These are phyloP conservation scores for Melastoma candidum DNA, from an alignment of 441 rosid species.

Conservation along the genomic window DNA sequence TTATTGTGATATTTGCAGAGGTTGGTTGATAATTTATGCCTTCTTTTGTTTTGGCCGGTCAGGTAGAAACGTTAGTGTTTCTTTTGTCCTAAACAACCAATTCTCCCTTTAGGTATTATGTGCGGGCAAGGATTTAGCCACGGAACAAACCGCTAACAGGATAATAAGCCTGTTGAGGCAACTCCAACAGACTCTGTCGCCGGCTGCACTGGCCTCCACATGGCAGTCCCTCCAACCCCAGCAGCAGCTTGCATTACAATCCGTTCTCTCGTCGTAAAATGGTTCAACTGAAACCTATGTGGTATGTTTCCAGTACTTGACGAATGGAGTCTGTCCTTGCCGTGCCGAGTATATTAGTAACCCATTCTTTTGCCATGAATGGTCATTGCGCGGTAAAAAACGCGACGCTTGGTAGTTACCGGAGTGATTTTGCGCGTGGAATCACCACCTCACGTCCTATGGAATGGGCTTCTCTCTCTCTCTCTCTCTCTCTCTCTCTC, in stretches of 20 bases:
- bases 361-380: conserved; percentile 9
- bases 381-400: not conserved
- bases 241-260: conserved; percentile 8
- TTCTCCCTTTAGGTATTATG: conserved; percentile 4
- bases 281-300: not conserved
- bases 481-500: no score
- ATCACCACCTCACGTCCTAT: not conserved
- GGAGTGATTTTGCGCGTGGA: conserved; percentile 5
- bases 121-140: conserved; percentile 5
- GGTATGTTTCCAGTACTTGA: not conserved
- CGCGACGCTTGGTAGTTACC: not conserved
- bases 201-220: conserved; percentile 6
- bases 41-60: no score
- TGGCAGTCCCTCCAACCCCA: conserved; percentile 8
- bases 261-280: not conserved
- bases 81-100: not conserved
- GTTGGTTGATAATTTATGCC: conserved; percentile 26
- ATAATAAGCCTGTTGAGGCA: conserved; percentile 8
- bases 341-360: conserved; percentile 1
- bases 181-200: conserved; percentile 6
- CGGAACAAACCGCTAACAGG: conserved; percentile 3
- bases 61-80: no score
- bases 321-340: not conserved
- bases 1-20: conserved; percentile 87
- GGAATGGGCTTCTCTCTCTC: not conserved